Evolutionary conservation across 2,329 filamentous ascomycete genomes (phyloP).

Genomic region (Plenodomus lindquistii): DNA sequence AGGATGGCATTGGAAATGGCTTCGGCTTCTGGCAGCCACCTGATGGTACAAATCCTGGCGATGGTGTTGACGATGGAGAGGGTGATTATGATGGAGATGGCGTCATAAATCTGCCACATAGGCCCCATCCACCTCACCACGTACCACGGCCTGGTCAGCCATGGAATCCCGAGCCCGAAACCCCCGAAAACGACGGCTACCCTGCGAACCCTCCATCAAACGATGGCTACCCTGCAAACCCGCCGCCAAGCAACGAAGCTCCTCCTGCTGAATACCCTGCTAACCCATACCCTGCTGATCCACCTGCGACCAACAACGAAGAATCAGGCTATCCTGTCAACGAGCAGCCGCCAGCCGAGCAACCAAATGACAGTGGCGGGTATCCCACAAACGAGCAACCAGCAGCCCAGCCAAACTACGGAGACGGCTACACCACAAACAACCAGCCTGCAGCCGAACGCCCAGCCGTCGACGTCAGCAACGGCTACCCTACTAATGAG

Average conservation of each 20-base stretch:
- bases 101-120: background rate
- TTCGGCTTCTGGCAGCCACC: too few species aligned
- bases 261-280: background rate
- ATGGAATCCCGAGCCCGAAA: background rate
- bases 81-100: too few species aligned
- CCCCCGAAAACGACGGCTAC: too few species aligned
- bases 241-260: too few species aligned
- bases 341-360: background rate
- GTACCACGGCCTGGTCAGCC: background rate
- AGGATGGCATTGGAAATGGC: too few species aligned
- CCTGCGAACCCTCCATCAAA: too few species aligned
- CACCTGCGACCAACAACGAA: background rate
- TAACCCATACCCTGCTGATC: background rate
- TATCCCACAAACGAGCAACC: too few species aligned
- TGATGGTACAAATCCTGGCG: too few species aligned
- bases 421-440: background rate
- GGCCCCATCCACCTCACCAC: background rate
- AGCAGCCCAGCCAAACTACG: too few species aligned
- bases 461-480: background rate
- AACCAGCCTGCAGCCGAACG: background rate
- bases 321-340: background rate
- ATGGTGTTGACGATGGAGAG: background rate
- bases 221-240: background rate
- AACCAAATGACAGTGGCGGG: background rate
- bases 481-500: background rate